Base-by-base conservation (phyloP, 768 basidiomycete species). In the Fistulinella prunicolor region DNA sequence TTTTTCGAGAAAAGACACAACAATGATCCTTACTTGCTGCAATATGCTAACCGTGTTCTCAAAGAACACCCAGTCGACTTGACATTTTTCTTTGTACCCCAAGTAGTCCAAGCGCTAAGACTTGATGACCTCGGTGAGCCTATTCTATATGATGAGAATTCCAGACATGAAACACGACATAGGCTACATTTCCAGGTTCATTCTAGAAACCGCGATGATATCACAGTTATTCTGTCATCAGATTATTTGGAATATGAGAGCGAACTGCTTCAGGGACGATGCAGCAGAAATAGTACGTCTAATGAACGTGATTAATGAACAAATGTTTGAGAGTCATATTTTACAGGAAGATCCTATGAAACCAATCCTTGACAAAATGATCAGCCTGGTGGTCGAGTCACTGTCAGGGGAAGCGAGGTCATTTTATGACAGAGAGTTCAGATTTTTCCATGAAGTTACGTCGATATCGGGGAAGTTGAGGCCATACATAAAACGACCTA, bases 191-290 rank as follows among this genome's bases (percentile, higher is more conserved):
- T 81, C 87, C 49, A 83, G 85, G 19, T 99, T 97, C 76, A 91
- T 98, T 57, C 93, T 94, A 55, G 94, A 98, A 71, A 96, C 94
- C 0, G 87, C 95, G 7, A 95, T 91, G 70, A 92, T 98, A 44
- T 98, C 95, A 2, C 94, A 95, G 64, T 69, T 93, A 20, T 99
- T 99, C 73, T 99, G 96, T 63, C 96, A 99, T 64, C 96, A 99
- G 71, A 98, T 98, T 54, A 91, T 99, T 53, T 99, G 96, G 96
- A 99, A 98, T 66, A 98, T 98, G 96, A 95, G 95, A 61, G 96
- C 96, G 5, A 99, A 99, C 61, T 93, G 89, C 53, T 96, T 83
- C 66, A 91, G 88, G 59, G 95, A 94, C 59, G 96, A 98, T 60
- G 73, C 76, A 7, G 91, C 83, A 13, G 94, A 94, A 65, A 75